phyloP scores from a whole-genome alignment of 257 asterid species.

The Coffea canephora region DNA sequence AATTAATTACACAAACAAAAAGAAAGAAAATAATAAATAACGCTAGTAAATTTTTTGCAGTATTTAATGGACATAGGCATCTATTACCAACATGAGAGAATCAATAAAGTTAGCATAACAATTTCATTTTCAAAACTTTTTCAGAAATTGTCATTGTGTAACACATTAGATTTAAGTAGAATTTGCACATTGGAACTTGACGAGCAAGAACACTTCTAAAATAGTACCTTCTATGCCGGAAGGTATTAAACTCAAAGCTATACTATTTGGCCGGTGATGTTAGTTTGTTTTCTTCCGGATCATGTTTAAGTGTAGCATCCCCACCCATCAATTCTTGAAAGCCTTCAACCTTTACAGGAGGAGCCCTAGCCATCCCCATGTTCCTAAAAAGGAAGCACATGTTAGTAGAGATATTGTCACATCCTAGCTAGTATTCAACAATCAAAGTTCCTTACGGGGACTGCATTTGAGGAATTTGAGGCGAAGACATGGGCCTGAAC shows the following conservation, averaged over 20 bases:
- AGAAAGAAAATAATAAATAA: too few species aligned
- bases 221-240: not conserved
- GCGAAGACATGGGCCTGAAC: slow-evolving; percentile 67
- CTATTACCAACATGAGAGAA: not conserved
- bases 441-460: slow-evolving; percentile 54
- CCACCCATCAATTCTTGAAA: slow-evolving; percentile 98
- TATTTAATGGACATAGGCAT: not conserved
- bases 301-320: slow-evolving; percentile 75
- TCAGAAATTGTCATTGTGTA: not conserved
- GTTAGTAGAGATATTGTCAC: slow-evolving; percentile 5
- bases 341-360: slow-evolving; percentile 97
- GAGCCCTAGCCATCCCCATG: slow-evolving; percentile 83
- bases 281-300: slow-evolving; percentile 76
- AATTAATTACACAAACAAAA: not conserved
- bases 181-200: not conserved
- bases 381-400: slow-evolving; percentile 41
- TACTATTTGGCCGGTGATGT: slow-evolving; percentile 62
- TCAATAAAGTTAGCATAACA: not conserved
- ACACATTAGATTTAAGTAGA: not conserved
- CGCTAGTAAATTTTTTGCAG: not conserved
- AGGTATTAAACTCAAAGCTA: not conserved
- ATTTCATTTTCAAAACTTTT: not conserved
- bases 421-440: not conserved
- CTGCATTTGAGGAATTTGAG: slow-evolving; percentile 75
- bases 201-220: not conserved